Evolutionary conservation across 352 stramenopile species (phyloP).

Genomic region (Phytophthora agathidicida): DNA sequence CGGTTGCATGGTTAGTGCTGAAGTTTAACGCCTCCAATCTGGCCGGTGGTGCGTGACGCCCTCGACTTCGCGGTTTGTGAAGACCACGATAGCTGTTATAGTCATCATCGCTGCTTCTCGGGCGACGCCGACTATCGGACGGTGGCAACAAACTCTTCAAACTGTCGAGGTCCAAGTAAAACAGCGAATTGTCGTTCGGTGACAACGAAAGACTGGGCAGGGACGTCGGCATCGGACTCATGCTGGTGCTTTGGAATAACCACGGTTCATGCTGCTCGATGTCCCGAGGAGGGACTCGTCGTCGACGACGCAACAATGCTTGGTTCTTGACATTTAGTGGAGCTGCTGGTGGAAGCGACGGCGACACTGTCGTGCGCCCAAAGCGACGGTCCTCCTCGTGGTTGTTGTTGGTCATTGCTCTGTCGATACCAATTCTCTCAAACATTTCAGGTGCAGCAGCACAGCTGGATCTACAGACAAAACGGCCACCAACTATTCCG

Average conservation of each 20-base stretch:
- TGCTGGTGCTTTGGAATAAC: slow-evolving; percentile 72
- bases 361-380: slow-evolving; percentile 6
- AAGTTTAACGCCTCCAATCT: slow-evolving; percentile 55
- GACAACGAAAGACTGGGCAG: slow-evolving; percentile 25
- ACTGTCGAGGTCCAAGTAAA: slow-evolving; percentile 72
- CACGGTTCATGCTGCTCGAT: slow-evolving; percentile 54
- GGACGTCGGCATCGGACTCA: slow-evolving; percentile 20
- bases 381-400: slow-evolving; percentile 26
- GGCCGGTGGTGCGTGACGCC: slow-evolving; percentile 25
- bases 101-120: slow-evolving; percentile 29
- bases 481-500: too few relatives aligned
- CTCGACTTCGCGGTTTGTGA: slow-evolving; percentile 13
- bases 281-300: slow-evolving; percentile 22
- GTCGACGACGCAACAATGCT: slow-evolving; percentile 14
- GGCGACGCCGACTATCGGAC: slow-evolving; percentile 17
- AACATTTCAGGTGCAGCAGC: too few relatives aligned
- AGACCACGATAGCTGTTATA: slow-evolving; percentile 7
- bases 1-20: slow-evolving; percentile 3
- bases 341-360: slow-evolving; percentile 12
- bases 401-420: slow-evolving; percentile 41
- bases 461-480: too few relatives aligned
- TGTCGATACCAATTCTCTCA: too few relatives aligned
- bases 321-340: slow-evolving; percentile 20
- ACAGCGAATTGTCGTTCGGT: slow-evolving; percentile 42
- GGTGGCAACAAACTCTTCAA: slow-evolving; percentile 63